A percentile compares a stretch with the other conserved stretches of the same genome.
phyloP scores from a whole-genome alignment of 768 basidiomycete genomes.

The Hypholoma fasciculare region DNA sequence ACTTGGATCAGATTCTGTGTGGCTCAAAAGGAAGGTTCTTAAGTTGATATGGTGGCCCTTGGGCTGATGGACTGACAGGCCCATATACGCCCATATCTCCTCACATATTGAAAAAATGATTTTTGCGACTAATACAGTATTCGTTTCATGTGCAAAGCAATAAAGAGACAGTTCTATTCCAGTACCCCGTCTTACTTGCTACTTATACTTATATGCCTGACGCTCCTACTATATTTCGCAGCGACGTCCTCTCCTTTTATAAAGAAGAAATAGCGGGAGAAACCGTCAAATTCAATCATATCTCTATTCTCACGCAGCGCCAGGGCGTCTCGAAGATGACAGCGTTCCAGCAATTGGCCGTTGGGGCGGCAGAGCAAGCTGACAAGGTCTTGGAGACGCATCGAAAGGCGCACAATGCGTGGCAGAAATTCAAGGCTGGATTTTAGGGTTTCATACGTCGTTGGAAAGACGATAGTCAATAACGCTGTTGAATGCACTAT shows the following conservation, averaged over 20 bases:
- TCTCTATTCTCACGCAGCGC: constrained; percentile 30
- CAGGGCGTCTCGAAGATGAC: constrained; percentile 25
- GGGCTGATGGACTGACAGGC: no score
- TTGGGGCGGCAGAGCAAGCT: constrained; percentile 19
- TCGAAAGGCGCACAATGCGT: constrained; percentile 9
- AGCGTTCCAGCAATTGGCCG: constrained; percentile 21
- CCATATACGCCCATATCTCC: no score
- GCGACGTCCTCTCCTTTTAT: constrained; percentile 41
- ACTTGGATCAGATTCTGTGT: no score
- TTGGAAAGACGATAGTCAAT: constrained; percentile 16
- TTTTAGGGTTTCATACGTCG: constrained; percentile 29
- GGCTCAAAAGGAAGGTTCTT: no score
- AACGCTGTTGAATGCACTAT: no score
- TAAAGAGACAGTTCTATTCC: constrained; percentile 3
- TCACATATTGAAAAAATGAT: no score
- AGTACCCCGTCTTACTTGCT: no score
- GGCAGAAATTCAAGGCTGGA: constrained; percentile 23
- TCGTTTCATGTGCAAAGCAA: constrained; percentile 37
- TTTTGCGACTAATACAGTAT: no score
- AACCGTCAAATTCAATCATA: constrained; percentile 30
- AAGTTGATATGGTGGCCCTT: no score
- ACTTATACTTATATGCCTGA: no score
- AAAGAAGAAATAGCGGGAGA: constrained; percentile 39
- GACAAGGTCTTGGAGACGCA: constrained; percentile 22
- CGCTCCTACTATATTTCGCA: constrained; percentile 12